These are phyloP conservation scores for Bjerkandera adusta DNA, from an alignment of 1,284 basidiomycete genomes.

Conservation along the genomic window DNA sequence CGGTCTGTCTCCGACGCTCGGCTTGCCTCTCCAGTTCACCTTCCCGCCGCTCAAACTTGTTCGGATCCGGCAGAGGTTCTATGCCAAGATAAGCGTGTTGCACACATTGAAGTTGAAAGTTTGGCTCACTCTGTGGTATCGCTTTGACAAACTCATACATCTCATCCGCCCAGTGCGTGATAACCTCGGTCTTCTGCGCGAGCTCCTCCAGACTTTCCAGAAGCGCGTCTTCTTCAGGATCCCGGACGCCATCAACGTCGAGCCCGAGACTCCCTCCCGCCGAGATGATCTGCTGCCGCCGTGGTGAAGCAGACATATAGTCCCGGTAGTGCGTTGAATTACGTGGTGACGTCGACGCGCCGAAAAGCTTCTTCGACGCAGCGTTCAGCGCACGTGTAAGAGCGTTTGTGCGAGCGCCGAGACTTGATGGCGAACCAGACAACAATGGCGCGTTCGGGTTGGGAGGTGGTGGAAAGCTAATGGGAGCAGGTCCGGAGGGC, in stretches of 20 bases:
- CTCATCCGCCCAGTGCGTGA: constrained; percentile 91
- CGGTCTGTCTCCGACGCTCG: constrained; percentile 59
- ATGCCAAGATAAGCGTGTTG: constrained; percentile 7
- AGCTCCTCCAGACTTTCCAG: constrained; percentile 80
- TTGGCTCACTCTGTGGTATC: constrained; percentile 67
- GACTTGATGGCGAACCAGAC: constrained; percentile 64
- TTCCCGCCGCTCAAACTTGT: constrained; percentile 65
- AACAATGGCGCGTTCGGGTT: constrained; percentile 40
- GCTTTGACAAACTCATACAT: constrained; percentile 84
- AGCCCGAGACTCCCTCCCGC: constrained; percentile 27
- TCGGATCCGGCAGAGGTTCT: constrained; percentile 76
- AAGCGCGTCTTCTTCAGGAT: constrained; percentile 81
- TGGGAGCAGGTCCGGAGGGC: constrained; percentile 31
- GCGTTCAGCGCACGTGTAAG: constrained; percentile 85
- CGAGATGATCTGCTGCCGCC: constrained; percentile 41
- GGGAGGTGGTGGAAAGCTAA: constrained; percentile 68
- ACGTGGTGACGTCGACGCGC: constrained; percentile 39
- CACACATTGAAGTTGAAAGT: not conserved
- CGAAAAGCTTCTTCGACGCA: constrained; percentile 90
- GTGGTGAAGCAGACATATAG: constrained; percentile 44
- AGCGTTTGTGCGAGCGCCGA: constrained; percentile 63
- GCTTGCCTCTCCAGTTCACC: constrained; percentile 74
- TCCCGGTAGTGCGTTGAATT: constrained; percentile 29
- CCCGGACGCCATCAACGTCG: constrained; percentile 39
- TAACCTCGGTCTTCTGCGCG: constrained; percentile 93